Percentiles rank a stretch among this genome's conserved stretches.
Evolutionary conservation across 208 protist genomes (phyloP).

Genomic region (Endotrypanum monterogeii): DNA sequence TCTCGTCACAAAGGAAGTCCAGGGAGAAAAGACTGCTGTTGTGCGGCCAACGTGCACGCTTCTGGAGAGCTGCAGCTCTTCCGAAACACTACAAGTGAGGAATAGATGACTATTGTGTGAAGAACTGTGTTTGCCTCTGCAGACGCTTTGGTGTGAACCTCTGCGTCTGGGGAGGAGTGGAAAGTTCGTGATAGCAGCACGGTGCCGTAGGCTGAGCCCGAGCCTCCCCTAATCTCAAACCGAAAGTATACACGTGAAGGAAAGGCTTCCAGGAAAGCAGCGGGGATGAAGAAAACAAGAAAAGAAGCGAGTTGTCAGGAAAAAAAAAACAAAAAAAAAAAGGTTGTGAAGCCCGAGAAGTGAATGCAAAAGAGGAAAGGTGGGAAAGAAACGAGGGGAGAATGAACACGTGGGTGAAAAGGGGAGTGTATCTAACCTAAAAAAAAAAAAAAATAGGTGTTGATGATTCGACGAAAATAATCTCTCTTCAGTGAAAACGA

Average conservation of each 20-base stretch:
- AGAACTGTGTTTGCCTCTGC: background rate
- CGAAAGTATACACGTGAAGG: slow-evolving; percentile 8
- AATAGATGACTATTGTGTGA: background rate
- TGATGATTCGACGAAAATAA: background rate
- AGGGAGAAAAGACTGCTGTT: background rate
- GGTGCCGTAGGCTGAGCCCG: background rate
- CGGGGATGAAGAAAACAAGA: background rate
- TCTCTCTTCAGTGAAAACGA: background rate
- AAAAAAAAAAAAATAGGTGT: background rate
- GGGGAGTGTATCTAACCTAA: too few relatives aligned
- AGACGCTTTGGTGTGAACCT: background rate
- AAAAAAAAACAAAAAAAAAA: slow-evolving; percentile 28
- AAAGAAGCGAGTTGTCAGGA: slow-evolving; percentile 7
- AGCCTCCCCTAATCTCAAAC: background rate
- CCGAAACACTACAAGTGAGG: background rate
- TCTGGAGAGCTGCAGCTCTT: background rate
- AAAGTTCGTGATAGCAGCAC: background rate
- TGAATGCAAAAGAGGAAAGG: slow-evolving; percentile 10
- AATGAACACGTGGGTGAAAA: background rate
- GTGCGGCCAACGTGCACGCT: background rate
- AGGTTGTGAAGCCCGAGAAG: background rate
- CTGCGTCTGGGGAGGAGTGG: background rate
- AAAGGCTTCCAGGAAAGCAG: background rate
- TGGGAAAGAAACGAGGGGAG: slow-evolving; percentile 1
- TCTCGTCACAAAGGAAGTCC: background rate